Base-by-base conservation (phyloP, 371 early-diverging fungal species). In the Synchytrium microbalum region DNA sequence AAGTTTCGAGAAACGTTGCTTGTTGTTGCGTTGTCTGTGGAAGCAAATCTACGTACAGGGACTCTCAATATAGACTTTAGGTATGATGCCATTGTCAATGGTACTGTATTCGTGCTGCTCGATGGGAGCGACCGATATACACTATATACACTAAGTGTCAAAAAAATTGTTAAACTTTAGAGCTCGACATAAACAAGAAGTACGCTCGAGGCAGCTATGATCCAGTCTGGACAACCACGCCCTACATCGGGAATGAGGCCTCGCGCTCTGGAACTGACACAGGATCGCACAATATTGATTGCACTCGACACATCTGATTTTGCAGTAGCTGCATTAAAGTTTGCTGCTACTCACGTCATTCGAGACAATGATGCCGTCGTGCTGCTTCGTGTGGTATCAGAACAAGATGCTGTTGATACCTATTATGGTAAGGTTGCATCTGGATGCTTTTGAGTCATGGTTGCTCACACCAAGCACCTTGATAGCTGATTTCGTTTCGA, bases 51-150 rank as follows among this genome's bases (percentile, higher is more conserved):
- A 19, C 5, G 19, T 38, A 38, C 46, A 38, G 5, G 46, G 46
- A 5, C 10, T 19, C 46, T 5, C 46, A 5, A 19, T 38, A 38
- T 38, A 5, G 19, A 10, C 46, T 19, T 38, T 19, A 10, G 5
- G 10, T 19, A 19, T 38, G 5, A 38, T 38, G 46, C 19, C 46
- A 5, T 19, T 38, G 46, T 19, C 19, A 19, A 38, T 38, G 10
- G 10, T 38, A 38, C 10, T 5, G 46, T 19, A 38, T 19, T 5
- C 5, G 46, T 5, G 19, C 10, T 38, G 46, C 10, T 10, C 46
- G 46, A 38, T 38, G 46, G 46, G 46, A 38, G 46, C 46, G 46
- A 19, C 46, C 46, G 46, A 38, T n/a, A n/a, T n/a, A n/a, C n/a
- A n/a, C n/a, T n/a, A n/a, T n/a, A n/a, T n/a, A n/a, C n/a, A n/a